Conservation (phyloP, 768 basidiomycete genomes). For the Psilocybe cyanescens region DNA sequence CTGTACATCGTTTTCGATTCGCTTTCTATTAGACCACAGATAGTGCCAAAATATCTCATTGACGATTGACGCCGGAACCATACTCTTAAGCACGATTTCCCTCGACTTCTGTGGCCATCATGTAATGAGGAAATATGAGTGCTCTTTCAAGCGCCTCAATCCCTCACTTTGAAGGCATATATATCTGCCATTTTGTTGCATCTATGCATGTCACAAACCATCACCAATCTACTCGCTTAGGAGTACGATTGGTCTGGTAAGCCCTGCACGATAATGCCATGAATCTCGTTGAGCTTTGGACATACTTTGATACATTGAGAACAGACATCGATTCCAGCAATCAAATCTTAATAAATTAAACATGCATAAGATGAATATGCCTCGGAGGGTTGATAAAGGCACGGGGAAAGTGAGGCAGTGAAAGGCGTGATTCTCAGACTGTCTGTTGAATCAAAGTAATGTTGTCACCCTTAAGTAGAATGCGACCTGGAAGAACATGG, state of each 20-base stretch:
- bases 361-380: not conserved
- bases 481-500: constrained; percentile 65
- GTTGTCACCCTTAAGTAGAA: constrained; percentile 96
- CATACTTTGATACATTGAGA: not conserved
- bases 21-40: constrained; percentile 12
- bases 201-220: not conserved
- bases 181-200: no score
- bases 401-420: not conserved
- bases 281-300: no score
- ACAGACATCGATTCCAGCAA: not conserved
- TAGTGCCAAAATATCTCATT: constrained; percentile 16
- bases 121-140: not conserved
- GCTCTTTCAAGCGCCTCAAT: no score
- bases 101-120: not conserved
- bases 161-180: no score
- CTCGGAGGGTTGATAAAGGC: not conserved
- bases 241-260: no score
- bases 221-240: no score
- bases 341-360: not conserved
- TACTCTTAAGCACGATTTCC: not conserved
- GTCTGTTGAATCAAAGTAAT: constrained; percentile 94
- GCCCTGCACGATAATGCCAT: no score
- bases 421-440: constrained; percentile 11
- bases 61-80: not conserved
- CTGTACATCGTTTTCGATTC: constrained; percentile 16